These are phyloP conservation scores for Boletus insuetus DNA, from an alignment of 768 basidiomycete genomes.

Conservation along the genomic window DNA sequence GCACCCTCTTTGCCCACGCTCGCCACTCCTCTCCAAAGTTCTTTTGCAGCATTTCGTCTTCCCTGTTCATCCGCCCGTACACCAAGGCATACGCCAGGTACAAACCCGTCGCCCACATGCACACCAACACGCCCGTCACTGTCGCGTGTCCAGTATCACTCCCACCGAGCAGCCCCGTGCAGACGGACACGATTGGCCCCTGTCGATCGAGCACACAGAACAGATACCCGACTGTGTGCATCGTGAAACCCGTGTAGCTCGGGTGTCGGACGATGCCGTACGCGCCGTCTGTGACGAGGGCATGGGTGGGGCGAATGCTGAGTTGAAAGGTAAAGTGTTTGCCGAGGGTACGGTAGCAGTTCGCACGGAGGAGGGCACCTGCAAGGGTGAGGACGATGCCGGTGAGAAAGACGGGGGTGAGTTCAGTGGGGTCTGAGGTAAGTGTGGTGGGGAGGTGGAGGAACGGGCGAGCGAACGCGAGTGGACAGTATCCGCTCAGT, in stretches of 20 bases:
- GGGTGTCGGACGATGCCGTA: constrained; percentile 32
- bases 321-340: constrained; percentile 25
- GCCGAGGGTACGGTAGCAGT: constrained; percentile 23
- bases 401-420: constrained; percentile 4
- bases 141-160: no score
- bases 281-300: constrained; percentile 24
- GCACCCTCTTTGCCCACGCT: constrained; percentile 20
- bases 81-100: accelerated
- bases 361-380: constrained; percentile 13
- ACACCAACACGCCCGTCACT: background rate
- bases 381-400: constrained; percentile 4
- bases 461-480: background rate
- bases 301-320: constrained; percentile 11
- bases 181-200: constrained; percentile 2
- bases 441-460: background rate
- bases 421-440: background rate
- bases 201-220: constrained; percentile 6
- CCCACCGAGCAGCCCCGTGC: background rate
- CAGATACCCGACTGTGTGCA: background rate
- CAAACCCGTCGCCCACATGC: background rate
- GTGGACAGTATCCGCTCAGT: background rate
- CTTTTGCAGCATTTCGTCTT: constrained; percentile 26
- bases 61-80: constrained; percentile 20
- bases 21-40: constrained; percentile 27
- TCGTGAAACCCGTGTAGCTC: constrained; percentile 19